Conservation (phyloP, 129 eudicot genomes). For the Flaveria bidentis region DNA sequence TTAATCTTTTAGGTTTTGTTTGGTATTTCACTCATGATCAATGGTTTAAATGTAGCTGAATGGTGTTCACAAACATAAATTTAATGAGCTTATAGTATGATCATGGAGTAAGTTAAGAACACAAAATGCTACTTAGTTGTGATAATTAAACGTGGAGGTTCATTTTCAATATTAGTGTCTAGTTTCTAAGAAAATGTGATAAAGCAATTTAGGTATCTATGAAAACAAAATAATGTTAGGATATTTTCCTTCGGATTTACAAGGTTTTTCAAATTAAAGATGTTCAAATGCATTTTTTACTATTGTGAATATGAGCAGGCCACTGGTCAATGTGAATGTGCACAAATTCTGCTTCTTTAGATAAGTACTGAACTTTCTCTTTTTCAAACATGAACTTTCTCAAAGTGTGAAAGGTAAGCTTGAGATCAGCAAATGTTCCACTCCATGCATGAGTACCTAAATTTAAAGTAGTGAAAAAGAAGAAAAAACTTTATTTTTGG, state of each 20-base stretch:
- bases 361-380: constrained; percentile 35
- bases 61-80: background rate
- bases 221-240: background rate
- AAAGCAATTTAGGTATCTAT: background rate
- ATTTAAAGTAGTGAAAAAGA: constrained; percentile 32
- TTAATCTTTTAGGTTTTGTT: too few relatives aligned
- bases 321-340: constrained; percentile 22
- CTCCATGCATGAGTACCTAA: constrained; percentile 16
- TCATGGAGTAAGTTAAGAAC: background rate
- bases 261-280: background rate
- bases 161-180: background rate
- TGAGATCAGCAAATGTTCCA: constrained; percentile 17
- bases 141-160: too few relatives aligned
- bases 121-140: background rate
- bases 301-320: constrained; percentile 18
- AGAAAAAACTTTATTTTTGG: constrained; percentile 22
- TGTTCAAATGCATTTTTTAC: constrained; percentile 9
- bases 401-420: constrained; percentile 32
- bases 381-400: constrained; percentile 37
- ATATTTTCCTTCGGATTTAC: constrained; percentile 3
- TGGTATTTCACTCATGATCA: background rate
- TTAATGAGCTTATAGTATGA: background rate
- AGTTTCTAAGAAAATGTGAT: background rate
- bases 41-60: background rate
- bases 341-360: constrained; percentile 14